Conservation (phyloP, 345 rosid species). For the Viola odorata region DNA sequence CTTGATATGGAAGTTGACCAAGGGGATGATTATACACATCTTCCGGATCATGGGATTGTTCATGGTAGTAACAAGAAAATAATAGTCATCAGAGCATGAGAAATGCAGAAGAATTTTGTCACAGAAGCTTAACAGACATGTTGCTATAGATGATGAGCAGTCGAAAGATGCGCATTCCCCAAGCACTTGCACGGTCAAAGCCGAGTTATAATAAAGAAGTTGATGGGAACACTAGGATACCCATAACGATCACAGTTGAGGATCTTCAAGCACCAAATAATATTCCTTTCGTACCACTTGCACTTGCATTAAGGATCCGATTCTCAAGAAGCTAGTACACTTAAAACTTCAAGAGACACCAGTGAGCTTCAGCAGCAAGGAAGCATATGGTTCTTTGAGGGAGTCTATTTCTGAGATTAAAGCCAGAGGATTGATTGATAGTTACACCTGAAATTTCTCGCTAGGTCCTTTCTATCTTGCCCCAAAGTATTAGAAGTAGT, state of each 20-base stretch:
- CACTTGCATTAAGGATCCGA: conserved; percentile 70
- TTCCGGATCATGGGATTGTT: conserved; percentile 82
- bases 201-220: conserved; percentile 55
- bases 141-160: conserved; percentile 69
- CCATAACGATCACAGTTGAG: conserved; percentile 66
- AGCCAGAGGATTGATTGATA: conserved; percentile 51
- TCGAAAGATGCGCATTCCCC: conserved; percentile 61
- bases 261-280: conserved; percentile 66
- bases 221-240: conserved; percentile 39
- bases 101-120: conserved; percentile 57
- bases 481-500: conserved; percentile 71
- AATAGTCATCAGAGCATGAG: conserved; percentile 47
- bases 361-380: conserved; percentile 39
- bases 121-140: conserved; percentile 82
- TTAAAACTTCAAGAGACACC: conserved; percentile 43
- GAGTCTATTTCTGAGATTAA: conserved; percentile 51
- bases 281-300: conserved; percentile 60
- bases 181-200: conserved; percentile 74
- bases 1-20: conserved; percentile 89
- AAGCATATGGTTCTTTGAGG: conserved; percentile 63
- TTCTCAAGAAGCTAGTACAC: conserved; percentile 76
- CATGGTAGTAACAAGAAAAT: conserved; percentile 59
- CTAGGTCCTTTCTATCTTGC: conserved; percentile 78
- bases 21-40: conserved; percentile 95
- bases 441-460: conserved; percentile 66